Conservation (phyloP, 345 rosid species). For the Rhodamnia argentea region DNA sequence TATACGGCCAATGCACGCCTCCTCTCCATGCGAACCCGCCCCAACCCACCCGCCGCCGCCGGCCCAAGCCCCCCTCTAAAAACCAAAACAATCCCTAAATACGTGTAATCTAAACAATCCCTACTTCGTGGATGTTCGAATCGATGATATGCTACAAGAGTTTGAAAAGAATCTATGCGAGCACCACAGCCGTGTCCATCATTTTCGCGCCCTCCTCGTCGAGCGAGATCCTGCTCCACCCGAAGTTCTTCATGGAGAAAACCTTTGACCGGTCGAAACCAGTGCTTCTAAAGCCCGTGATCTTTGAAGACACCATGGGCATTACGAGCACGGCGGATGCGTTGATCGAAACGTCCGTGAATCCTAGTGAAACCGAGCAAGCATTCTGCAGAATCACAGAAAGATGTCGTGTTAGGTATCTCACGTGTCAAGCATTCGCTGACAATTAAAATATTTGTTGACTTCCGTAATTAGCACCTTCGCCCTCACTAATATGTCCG, state of each 20-base stretch:
- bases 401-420: neutral
- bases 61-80: neutral
- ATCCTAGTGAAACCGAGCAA: constrained; percentile 55
- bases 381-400: constrained; percentile 46
- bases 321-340: constrained; percentile 92
- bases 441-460: neutral
- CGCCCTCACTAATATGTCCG: constrained; percentile 52
- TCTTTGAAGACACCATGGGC: constrained; percentile 97
- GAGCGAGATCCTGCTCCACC: constrained; percentile 56
- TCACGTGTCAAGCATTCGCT: neutral
- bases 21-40: neutral
- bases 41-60: too few species aligned
- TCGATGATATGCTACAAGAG: neutral
- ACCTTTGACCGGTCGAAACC: constrained; percentile 54
- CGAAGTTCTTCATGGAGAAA: constrained; percentile 49
- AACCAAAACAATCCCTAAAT: neutral
- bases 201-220: constrained; percentile 39
- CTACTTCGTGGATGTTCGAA: neutral
- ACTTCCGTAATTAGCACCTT: constrained; percentile 41
- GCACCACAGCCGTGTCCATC: constrained; percentile 19
- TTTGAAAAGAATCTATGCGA: constrained; percentile 7
- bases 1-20: neutral
- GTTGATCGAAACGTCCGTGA: constrained; percentile 86
- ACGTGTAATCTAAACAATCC: neutral
- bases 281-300: constrained; percentile 76